Percentiles rank a stretch among this genome's conserved stretches.
Conservation (phyloP, 1,139 yeast species). For the Lodderomyces margitis region DNA sequence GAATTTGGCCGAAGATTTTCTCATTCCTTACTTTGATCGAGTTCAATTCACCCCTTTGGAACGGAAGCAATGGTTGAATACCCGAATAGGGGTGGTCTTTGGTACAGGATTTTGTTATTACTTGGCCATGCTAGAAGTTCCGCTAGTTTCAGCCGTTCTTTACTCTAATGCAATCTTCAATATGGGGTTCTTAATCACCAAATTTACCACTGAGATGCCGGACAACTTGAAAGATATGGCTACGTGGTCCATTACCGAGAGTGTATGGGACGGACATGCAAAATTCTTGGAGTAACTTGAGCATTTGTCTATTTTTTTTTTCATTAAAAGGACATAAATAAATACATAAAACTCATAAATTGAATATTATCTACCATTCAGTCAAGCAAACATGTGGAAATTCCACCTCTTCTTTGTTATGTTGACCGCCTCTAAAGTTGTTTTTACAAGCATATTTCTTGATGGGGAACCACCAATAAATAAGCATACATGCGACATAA, state of each 20-base stretch:
- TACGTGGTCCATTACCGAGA: conserved; percentile 33
- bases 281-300: conserved; percentile 10
- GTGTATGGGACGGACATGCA: conserved; percentile 26
- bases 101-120: conserved; percentile 59
- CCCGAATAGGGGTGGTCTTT: conserved; percentile 57
- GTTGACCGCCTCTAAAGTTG: conserved; percentile 45
- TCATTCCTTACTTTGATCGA: conserved; percentile 51
- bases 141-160: conserved; percentile 47
- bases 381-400: conserved; percentile 45
- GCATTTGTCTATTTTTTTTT: conserved; percentile 6
- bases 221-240: conserved; percentile 21
- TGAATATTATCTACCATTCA: conserved; percentile 11
- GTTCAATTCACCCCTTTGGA: conserved; percentile 48
- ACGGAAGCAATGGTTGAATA: conserved; percentile 49
- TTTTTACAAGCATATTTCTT: conserved; percentile 39
- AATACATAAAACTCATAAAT: not conserved
- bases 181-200: conserved; percentile 54
- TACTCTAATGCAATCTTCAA: conserved; percentile 57
- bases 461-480: conserved; percentile 57
- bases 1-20: conserved; percentile 44
- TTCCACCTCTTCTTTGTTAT: conserved; percentile 42
- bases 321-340: not conserved
- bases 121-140: conserved; percentile 37
- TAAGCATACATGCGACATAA: conserved; percentile 50
- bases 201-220: conserved; percentile 55